Evolutionary conservation across 495 filamentous ascomycete genomes (phyloP).

Genomic region (Annulohypoxylon maeteangense): DNA sequence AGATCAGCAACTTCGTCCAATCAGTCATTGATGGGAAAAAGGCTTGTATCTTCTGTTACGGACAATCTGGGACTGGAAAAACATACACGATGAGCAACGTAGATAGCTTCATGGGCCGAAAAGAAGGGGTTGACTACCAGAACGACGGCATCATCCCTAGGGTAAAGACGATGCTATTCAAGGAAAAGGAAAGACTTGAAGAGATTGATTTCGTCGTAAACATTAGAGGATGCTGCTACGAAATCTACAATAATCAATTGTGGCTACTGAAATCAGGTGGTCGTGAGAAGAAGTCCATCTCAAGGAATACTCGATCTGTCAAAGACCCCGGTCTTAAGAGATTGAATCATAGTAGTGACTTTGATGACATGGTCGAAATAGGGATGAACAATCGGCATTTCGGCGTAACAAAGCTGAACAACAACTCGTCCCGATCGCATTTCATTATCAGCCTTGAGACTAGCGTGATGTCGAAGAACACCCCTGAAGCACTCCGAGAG

Average conservation of each 20-base stretch:
- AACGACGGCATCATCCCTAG: constrained; percentile 96
- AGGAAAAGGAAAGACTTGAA: constrained; percentile 76
- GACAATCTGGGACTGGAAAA: constrained; percentile 96
- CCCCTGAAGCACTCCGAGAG: constrained; percentile 79
- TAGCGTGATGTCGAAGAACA: constrained; percentile 36
- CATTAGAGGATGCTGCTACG: constrained; percentile 91
- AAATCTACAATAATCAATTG: constrained; percentile 95
- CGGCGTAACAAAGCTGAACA: constrained; percentile 72
- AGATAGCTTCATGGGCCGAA: constrained; percentile 54
- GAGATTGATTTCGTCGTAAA: constrained; percentile 90
- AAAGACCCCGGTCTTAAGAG: neutral
- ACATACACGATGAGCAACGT: constrained; percentile 92
- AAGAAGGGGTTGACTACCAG: constrained; percentile 78
- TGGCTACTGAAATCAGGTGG: constrained; percentile 83
- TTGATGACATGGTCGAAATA: constrained; percentile 29
- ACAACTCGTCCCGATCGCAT: constrained; percentile 60
- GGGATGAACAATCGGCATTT: constrained; percentile 55
- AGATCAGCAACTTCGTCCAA: constrained; percentile 93
- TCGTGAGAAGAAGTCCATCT: constrained; percentile 78
- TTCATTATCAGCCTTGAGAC: constrained; percentile 59
- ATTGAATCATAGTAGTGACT: constrained; percentile 13
- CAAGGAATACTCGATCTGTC: neutral
- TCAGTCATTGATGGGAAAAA: constrained; percentile 95
- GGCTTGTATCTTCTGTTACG: constrained; percentile 97
- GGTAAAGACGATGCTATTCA: constrained; percentile 89